Evolutionary conservation across 1,284 basidiomycete genomes (phyloP), one percentile per base, ranked within the genome.

Genomic region (Naganishia cerealis): DNA sequence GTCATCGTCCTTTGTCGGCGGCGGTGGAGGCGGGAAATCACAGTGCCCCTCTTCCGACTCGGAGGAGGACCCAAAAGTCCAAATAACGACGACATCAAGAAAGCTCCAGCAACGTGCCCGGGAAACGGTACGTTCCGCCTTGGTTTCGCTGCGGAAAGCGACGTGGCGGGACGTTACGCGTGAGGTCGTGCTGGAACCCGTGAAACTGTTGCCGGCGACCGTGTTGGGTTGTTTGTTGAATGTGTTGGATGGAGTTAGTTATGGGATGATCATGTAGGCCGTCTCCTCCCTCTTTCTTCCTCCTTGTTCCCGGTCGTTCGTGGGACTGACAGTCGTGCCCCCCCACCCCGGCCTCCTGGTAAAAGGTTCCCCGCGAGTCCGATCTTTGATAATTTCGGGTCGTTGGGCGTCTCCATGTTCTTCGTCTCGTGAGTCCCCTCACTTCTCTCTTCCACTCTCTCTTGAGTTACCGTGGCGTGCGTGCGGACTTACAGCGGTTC

Each of bases 321-420:
- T 58, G 68, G 24, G 54, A 40, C 38, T 62, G 54, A 53, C 39
- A 9, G 24, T 6, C 40, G 42, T 65, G 58, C 92, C 88, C n/a
- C n/a, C n/a, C n/a, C n/a, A n/a, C n/a, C n/a, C 92, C 24, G 9
- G 16, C n/a, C 1, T 7, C 7, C 7, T 15, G 42, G 46, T 24
- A 24, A 93, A 77, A 89, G 92, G 71, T 98, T 98, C 79, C 94
- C 94, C 0, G 87, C 89, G 0, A 85, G 86, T 21, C 88, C 89
- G 0, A 85, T 91, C 26, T 98, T 98, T 78, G 82, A 86, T 29
- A 86, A 87, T 70, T 88, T 95, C 56, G 93, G 92, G 1, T 88
- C 91, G 0, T 88, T 90, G 77, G 95, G 95, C 5, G 94, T 98
- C 0, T 94, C 92, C 55, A 91, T 97, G 88, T 96, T 94, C 80